Base-by-base conservation (phyloP, 805 yeast genomes). In the Candida boidinii region DNA sequence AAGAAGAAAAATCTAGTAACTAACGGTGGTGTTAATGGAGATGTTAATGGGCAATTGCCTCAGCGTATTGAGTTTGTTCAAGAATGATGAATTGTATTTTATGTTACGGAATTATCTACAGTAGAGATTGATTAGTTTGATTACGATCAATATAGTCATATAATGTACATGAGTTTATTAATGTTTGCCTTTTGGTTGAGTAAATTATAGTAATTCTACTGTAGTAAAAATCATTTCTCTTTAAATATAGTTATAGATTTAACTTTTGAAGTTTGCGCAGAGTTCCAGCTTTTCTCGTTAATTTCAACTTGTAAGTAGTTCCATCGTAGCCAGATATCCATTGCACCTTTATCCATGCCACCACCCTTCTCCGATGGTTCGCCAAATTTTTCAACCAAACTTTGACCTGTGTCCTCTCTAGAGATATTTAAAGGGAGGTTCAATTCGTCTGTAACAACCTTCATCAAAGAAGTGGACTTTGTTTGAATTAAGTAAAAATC, bases 281-380 rank as follows among this genome's bases (percentile, higher is more conserved):
- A 35, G 7, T 59, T 59, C 67, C 68, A 63, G 35, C 45, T 49
- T 23, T 44, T 44, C n/a, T 52, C 55, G 15, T 46, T 46, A 10
- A 63, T 23, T 19, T 60, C 64, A 4, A 57, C 60, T 35, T 62
- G 66, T 12, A 63, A 19, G 35, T 36, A 35, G 0, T 33, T 39
- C 64, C 66, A 63, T 26, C 67, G 41, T 26, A 63, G 39, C 69
- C 69, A 63, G 7, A 63, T 57, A 26, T 58, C 57, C 29, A 61
- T 50, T n/a, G n/a, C n/a, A n/a, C 45, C 46, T 6, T 41, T 31
- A 8, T 37, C 26, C 8, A 45, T 22, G 0, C 68, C 68, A n/a
- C 68, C 67, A 4, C 66, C 67, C 39, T 63, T 63, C 30, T 60
- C 62, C 11, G 37, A 10, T 0, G 69, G 69, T 34, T 63, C 69